Percentiles rank a stretch among this genome's conserved stretches.
Conservation (phyloP, 495 filamentous ascomycete genomes). For the Tricharina praecox region DNA sequence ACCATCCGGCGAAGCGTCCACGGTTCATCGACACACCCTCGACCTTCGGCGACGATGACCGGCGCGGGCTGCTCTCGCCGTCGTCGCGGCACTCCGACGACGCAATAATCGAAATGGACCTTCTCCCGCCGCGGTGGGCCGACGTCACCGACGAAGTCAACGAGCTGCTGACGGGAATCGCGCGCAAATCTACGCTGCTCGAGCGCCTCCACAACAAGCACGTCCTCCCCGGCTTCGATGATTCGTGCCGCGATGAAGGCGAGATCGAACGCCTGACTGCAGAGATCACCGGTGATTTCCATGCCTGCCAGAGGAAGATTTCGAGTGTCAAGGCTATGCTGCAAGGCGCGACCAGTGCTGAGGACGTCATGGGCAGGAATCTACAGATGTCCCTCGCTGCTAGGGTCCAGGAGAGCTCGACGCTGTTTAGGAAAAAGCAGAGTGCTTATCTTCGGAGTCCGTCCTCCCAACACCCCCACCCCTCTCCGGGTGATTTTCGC, state of each 20-base stretch:
- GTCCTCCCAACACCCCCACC: constrained; percentile 9
- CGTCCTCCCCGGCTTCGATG: constrained; percentile 88
- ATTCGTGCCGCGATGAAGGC: constrained; percentile 75
- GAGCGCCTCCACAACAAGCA: constrained; percentile 95
- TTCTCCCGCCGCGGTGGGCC: constrained; percentile 86
- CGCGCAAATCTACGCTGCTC: constrained; percentile 61
- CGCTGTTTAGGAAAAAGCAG: constrained; percentile 88
- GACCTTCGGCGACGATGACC: constrained; percentile 55
- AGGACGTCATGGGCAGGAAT: constrained; percentile 92
- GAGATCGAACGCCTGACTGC: constrained; percentile 84
- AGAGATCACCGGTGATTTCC: constrained; percentile 73
- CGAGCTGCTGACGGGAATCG: constrained; percentile 62
- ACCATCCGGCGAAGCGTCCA: constrained; percentile 76
- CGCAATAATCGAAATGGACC: constrained; percentile 94
- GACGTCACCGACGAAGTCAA: constrained; percentile 89
- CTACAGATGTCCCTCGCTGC: constrained; percentile 79
- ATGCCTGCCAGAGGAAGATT: constrained; percentile 75
- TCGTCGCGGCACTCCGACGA: no score
- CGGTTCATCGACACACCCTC: constrained; percentile 41
- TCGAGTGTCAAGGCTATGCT: constrained; percentile 64
- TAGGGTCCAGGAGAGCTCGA: constrained; percentile 81
- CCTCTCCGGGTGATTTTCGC: background rate
- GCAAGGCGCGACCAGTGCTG: constrained; percentile 55
- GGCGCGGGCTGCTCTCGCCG: constrained; percentile 67
- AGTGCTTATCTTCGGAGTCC: constrained; percentile 87